Base-by-base conservation (phyloP, 106 monocot species). In the Dendrobium nobile region DNA sequence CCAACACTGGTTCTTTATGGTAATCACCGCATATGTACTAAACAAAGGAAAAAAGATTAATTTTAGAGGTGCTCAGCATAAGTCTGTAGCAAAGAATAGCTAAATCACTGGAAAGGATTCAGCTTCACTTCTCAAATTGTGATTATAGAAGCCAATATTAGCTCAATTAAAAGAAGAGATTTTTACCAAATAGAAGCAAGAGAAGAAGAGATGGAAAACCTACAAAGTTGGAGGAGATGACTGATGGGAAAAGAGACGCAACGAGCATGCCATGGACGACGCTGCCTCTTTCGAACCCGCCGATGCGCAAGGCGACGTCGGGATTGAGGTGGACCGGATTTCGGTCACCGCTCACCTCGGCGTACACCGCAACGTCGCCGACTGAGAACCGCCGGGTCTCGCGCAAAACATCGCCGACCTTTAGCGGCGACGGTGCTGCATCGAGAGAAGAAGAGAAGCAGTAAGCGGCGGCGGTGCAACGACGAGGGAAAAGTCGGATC, bases 241-340 rank as follows among this genome's bases (percentile, higher is more conserved):
- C 48, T 61, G 85, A 78, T 40, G 96, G 93, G 84, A 96, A 93
- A 73, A 96, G 85, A 15, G 96, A 93, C 27, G 90, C 91, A 33
- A 96, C 93, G 81, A 93, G 93, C 91, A 96, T 89, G 67, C 96
- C 96, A 77, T 96, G 93, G 47, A 96, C 96, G 78, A 96, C 77
- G 9, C 84, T 75, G 51, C 93, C 91, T 54, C 83, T 68, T 5
- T 79, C 82, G 83, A 96, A 96, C 27, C 88, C 93, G 19, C 85
- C 88, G 26, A 84, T 77, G 3, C 15, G 22, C 2, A 77, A 79
- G 33, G 96, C 89, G 77, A 85, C 81, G 1, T 84, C 90, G 64
- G 72, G 78, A n/a, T 93, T 88, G 54, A 88, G 75, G 43, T 96
- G 96, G 37, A 91, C 59, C 65, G 91, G 96, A 81, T 96, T 96